Conservation (phyloP, 495 filamentous ascomycete species). For the Lasiosphaeria hispida region DNA sequence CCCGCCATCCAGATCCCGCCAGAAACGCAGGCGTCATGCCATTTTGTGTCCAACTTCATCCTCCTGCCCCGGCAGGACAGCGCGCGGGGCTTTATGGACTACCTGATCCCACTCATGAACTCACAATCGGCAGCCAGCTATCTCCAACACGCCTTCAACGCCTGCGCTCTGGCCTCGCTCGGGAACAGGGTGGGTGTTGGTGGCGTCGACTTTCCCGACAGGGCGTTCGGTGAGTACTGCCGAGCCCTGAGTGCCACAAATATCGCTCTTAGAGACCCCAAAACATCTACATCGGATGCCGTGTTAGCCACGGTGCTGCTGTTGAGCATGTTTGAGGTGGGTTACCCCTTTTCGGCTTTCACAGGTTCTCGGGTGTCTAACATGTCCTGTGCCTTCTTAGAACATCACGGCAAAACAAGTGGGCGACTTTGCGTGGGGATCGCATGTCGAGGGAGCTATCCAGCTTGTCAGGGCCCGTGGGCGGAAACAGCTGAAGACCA, state of each 20-base stretch:
- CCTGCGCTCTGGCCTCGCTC: constrained; percentile 57
- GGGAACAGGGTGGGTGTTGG: constrained; percentile 38
- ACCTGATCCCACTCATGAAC: constrained; percentile 53
- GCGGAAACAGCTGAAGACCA: constrained; percentile 47
- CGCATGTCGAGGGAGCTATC: constrained; percentile 54
- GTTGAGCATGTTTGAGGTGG: constrained; percentile 64
- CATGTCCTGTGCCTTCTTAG: constrained; percentile 24
- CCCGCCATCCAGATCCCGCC: constrained; percentile 35
- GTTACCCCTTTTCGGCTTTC: constrained; percentile 10
- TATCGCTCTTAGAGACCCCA: constrained; percentile 49
- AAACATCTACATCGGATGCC: constrained; percentile 42
- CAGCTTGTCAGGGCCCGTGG: constrained; percentile 54
- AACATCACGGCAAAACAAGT: constrained; percentile 47
- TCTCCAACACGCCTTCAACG: constrained; percentile 56
- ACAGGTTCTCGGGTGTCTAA: not conserved
- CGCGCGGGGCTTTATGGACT: constrained; percentile 54
- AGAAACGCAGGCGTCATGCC: constrained; percentile 51
- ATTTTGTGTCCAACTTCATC: constrained; percentile 58
- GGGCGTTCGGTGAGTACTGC: constrained; percentile 42
- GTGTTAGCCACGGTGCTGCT: constrained; percentile 62
- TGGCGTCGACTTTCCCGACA: constrained; percentile 32
- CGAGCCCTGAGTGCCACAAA: constrained; percentile 55
- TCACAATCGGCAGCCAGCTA: constrained; percentile 35
- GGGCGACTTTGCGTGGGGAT: constrained; percentile 49
- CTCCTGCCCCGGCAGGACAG: constrained; percentile 43